Evolutionary conservation across 805 yeast species (phyloP).

Genomic region (Lipomyces sp.): DNA sequence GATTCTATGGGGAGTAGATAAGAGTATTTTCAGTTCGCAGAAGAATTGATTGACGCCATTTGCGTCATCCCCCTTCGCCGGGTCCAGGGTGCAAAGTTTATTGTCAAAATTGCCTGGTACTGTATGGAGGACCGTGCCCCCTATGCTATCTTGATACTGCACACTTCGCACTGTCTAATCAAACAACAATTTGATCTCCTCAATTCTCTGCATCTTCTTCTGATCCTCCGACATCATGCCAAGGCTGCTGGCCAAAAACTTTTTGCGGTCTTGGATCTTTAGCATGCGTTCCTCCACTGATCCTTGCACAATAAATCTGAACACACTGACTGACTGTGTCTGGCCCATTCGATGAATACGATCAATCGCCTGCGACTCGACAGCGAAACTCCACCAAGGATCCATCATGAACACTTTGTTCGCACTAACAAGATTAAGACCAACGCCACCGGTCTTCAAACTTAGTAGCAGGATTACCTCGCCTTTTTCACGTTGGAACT

Average conservation of each 20-base stretch:
- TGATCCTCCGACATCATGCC: constrained; percentile 46
- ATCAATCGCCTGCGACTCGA: constrained; percentile 47
- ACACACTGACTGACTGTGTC: constrained; percentile 65
- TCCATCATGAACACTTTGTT: constrained; percentile 88
- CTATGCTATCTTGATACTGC: background rate
- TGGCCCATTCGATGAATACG: constrained; percentile 92
- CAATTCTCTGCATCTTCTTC: constrained; percentile 44
- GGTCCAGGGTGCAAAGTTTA: too few species aligned
- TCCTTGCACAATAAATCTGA: constrained; percentile 78
- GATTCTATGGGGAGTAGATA: too few species aligned
- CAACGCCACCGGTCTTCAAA: constrained; percentile 93
- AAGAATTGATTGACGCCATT: too few species aligned
- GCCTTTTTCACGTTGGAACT: constrained; percentile 53
- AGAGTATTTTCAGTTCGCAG: too few species aligned
- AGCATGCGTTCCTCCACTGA: constrained; percentile 90
- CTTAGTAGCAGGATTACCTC: constrained; percentile 67
- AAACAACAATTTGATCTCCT: constrained; percentile 46
- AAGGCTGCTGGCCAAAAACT: constrained; percentile 45
- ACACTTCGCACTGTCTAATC: constrained; percentile 25
- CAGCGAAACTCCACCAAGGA: constrained; percentile 96
- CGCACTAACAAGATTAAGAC: constrained; percentile 83
- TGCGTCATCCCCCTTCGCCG: too few species aligned
- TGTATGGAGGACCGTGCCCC: background rate
- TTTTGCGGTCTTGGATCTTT: constrained; percentile 80
- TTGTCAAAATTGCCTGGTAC: too few species aligned